Base-by-base conservation (phyloP, 148 eudicot species). In the Fagopyrum tataricum region DNA sequence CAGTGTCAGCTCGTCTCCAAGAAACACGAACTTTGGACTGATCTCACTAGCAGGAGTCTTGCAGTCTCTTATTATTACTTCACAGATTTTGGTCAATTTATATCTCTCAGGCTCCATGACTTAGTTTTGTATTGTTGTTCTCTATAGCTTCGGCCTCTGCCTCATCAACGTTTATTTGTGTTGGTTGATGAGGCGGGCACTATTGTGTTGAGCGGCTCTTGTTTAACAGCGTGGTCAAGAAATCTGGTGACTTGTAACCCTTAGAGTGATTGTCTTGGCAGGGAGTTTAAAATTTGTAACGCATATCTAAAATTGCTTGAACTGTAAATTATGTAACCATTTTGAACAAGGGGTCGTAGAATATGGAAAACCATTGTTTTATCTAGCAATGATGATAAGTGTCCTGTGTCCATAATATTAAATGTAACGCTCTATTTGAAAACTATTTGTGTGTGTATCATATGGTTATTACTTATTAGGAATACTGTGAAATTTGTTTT, bases 281-380 rank as follows among this genome's bases (percentile, higher is more conserved):
- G 42, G 44, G 42, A 39, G 44, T 39, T 9, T 64, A 10, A 46
- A 44, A 46, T 6, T 6, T 13, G 37, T 23, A 1, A 14, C 8
- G 15, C 41, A 13, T 64, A 18, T 64, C 26, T 43, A 5, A 37
- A 64, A 31, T 64, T 15, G 41, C 42, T 37, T 37, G 69, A 64
- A 64, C 44, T 64, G 69, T 64, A 64, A 55, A 64, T 64, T 64
- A 64, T 39, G 69, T 64, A 64, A 37, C 43, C 69, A 64, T 64
- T 64, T 37, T 64, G 17, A 39, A 31, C 18, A 31, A 39, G 64
- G 37, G 31, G 5, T 58, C 23, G 39, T 58, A 58, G 64, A 58
- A 23, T 58, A 23, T 58, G 23, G 62, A 12, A 21, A 56, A 21
- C 62, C 69, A 64, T 64, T 37, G 43, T 64, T 21, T 62, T 23